A percentile compares a stretch with the other conserved stretches of the same genome.
Evolutionary conservation across 805 yeast species (phyloP).

Genomic region (Wickerhamomyces subpelliculosus): DNA sequence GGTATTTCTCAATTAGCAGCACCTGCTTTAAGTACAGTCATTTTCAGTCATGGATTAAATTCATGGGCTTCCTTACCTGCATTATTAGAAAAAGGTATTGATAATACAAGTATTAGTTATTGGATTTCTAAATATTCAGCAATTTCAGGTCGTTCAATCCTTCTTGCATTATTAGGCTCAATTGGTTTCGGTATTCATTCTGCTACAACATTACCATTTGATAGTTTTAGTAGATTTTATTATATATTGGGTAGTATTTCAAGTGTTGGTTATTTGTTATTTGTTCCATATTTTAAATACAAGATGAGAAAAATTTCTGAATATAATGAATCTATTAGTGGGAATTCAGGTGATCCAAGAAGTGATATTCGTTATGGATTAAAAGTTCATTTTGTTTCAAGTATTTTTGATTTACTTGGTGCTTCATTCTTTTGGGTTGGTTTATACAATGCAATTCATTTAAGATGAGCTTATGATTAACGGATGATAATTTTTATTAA

Average conservation of each 20-base stretch:
- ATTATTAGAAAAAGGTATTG: conserved; percentile 7
- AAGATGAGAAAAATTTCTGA: conserved; percentile 7
- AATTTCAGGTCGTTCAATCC: conserved; percentile 5
- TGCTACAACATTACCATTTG: conserved; percentile 8
- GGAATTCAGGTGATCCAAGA: conserved; percentile 9
- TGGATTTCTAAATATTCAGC: conserved; percentile 10
- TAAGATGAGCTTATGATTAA: too few relatives aligned
- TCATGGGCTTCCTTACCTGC: conserved; percentile 14
- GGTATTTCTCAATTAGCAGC: conserved; percentile 13
- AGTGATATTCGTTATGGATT: conserved; percentile 7
- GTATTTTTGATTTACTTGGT: conserved; percentile 11
- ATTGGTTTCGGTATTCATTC: conserved; percentile 10
- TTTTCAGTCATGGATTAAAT: conserved; percentile 8
- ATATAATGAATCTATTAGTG: conserved; percentile 1
- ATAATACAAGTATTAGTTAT: conserved; percentile 7
- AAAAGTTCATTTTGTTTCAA: conserved; percentile 8
- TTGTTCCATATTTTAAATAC: conserved; percentile 12
- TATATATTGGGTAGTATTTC: conserved; percentile 12
- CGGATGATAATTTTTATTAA: too few relatives aligned
- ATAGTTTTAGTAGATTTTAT: conserved; percentile 12
- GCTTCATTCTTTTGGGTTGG: conserved; percentile 11
- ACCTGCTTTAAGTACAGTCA: conserved; percentile 9
- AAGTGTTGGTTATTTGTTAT: conserved; percentile 7
- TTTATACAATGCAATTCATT: conserved; percentile 7
- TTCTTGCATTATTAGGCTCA: conserved; percentile 7